Evolutionary conservation across 2,329 filamentous ascomycete genomes (phyloP), one percentile per base, ranked within the genome.

Genomic region (Alternaria postmessia): DNA sequence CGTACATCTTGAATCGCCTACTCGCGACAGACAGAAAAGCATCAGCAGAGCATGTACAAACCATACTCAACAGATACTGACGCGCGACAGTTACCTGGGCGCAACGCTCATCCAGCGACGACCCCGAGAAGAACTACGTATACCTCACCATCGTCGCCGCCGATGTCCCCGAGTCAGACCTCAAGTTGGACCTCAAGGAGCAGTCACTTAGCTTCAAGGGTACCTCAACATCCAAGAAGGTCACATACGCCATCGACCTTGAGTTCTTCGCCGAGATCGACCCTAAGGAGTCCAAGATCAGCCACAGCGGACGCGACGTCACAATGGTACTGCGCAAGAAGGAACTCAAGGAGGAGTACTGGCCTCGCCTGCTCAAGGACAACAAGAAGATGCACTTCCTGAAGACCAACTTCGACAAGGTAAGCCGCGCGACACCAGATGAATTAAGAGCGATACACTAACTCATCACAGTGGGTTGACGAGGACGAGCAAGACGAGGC

Each of bases 321-420:
- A 91, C 96, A 85, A 81, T 98, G 73, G 91, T 96, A 79, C 87
- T 99, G 80, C 88, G 92, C 82, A 99, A 99, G 91, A 97, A 97
- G 89, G 93, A 96, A 77, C 86, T 95, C 68, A 92, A 93, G 82
- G 88, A 93, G 76, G 93, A 95, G 82, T 98, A 90, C 88, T 99
- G 95, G 95, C 94, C 94, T 65, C 89, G 95, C 67, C 87, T 99
- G 75, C 86, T 97, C 79, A 97, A 97, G 89, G 92, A 94, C 62
- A 81, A 84, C 70, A 90, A 92, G 86, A 97, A 93, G 85, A 83
- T 92, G 56, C 95, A 98, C 84, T 99, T 93, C 88, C 83, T 99
- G 76, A 97, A 97, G 90, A 98, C 95, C 67, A 91, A 99, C 84
- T 99, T 99, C 74, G 94, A 97, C 85, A 97, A 97, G 91, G 88